Evolutionary conservation across 441 rosid genomes (phyloP).

Genomic region (Rhodomyrtus psidioides): DNA sequence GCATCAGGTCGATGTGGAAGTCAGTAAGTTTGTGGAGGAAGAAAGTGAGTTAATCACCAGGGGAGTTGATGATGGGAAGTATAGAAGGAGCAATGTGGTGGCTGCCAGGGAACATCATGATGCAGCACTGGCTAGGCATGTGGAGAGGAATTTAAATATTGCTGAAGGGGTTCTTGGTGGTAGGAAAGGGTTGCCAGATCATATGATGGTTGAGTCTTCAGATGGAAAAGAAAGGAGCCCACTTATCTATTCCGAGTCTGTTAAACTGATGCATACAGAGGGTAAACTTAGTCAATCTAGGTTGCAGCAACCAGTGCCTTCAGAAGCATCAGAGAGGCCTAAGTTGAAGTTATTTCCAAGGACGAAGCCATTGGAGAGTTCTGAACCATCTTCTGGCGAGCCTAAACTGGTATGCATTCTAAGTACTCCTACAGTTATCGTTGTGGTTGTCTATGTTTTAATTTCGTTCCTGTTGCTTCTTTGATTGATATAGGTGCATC

Average conservation of each 20-base stretch:
- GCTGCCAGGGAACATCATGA: conserved; percentile 26
- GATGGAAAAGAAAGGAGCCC: conserved; percentile 37
- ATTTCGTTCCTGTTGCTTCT: background rate
- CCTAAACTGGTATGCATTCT: conserved; percentile 31
- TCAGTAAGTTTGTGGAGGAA: conserved; percentile 31
- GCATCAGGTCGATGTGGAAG: conserved; percentile 38
- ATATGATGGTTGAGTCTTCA: conserved; percentile 25
- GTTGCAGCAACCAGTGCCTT: conserved; percentile 23
- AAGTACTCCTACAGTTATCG: background rate
- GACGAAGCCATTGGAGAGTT: conserved; percentile 45
- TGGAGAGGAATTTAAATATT: conserved; percentile 24
- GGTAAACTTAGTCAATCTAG: conserved; percentile 28
- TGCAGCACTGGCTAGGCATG: conserved; percentile 18
- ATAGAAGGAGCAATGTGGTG: conserved; percentile 19
- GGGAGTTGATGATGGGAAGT: conserved; percentile 21
- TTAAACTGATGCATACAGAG: conserved; percentile 23
- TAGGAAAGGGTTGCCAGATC: conserved; percentile 27
- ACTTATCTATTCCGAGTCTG: conserved; percentile 11
- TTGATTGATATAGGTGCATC: conserved; percentile 23
- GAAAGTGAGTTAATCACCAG: conserved; percentile 19
- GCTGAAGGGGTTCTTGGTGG: conserved; percentile 33
- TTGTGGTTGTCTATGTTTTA: background rate
- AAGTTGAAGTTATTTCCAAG: conserved; percentile 64
- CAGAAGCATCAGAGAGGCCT: conserved; percentile 49
- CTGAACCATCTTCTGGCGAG: conserved; percentile 32